Percentiles rank a stretch among this genome's conserved stretches.
These are phyloP conservation scores for Colletotrichum zoysiae DNA, from an alignment of 2,329 filamentous ascomycete genomes.

Conservation along the genomic window DNA sequence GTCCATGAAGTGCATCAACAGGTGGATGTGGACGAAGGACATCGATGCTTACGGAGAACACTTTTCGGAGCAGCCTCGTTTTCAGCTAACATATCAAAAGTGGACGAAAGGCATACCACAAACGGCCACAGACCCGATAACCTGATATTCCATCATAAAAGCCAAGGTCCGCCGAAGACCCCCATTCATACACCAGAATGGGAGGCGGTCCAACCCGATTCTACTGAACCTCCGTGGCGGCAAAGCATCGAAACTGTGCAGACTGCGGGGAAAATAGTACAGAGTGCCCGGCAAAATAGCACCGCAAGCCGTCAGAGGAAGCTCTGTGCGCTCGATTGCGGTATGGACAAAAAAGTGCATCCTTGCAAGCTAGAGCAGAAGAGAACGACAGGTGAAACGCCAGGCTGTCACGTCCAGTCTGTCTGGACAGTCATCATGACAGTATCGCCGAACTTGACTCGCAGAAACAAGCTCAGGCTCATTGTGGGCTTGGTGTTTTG, in stretches of 20 bases:
- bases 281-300: not conserved
- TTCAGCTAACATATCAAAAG: not conserved
- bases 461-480: constrained; percentile 65
- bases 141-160: not conserved
- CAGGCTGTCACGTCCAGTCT: constrained; percentile 13
- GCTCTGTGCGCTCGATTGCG: not conserved
- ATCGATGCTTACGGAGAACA: not conserved
- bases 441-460: constrained; percentile 75
- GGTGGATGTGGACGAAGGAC: no score
- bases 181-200: not conserved
- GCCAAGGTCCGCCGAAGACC: not conserved
- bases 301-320: not conserved
- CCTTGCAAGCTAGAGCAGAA: not conserved
- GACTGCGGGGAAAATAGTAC: not conserved
- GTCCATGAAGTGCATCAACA: not conserved
- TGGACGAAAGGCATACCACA: not conserved
- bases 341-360: not conserved
- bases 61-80: not conserved
- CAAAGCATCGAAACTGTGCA: not conserved
- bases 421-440: constrained; percentile 68
- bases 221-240: no score
- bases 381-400: not conserved
- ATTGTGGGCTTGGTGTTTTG: constrained; percentile 72
- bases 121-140: no score
- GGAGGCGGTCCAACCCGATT: not conserved